Evolutionary conservation across 495 filamentous ascomycete species (phyloP).

Genomic region (Penicillium flavigenum): DNA sequence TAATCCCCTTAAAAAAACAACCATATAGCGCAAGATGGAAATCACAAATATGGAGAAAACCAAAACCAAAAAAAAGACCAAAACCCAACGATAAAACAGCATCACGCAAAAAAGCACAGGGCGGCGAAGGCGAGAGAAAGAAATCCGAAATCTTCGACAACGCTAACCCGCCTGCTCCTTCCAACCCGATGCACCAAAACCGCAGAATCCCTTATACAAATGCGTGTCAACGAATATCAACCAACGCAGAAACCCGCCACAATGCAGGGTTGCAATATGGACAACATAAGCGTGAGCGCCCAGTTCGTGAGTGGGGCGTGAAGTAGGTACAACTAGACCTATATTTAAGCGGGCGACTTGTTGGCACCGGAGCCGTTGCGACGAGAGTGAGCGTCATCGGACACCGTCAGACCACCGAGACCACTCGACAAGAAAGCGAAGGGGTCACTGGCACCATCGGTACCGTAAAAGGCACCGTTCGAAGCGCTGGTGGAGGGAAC

Average conservation of each 20-base stretch:
- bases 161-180: conserved; percentile 52
- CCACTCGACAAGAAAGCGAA: conserved; percentile 87
- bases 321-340: conserved; percentile 19
- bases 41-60: conserved; percentile 34
- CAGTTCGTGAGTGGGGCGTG: conserved; percentile 20
- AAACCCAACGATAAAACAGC: conserved; percentile 33
- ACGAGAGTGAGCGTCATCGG: conserved; percentile 71
- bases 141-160: conserved; percentile 39
- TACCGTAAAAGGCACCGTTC: conserved; percentile 57
- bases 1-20: conserved; percentile 26
- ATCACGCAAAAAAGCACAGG: conserved; percentile 29
- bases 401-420: conserved; percentile 76
- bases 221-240: conserved; percentile 60
- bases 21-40: conserved; percentile 41
- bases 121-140: conserved; percentile 35
- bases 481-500: conserved; percentile 50
- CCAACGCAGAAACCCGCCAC: conserved; percentile 58
- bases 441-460: conserved; percentile 69
- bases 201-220: conserved; percentile 52
- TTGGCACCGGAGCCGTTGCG: conserved; percentile 65
- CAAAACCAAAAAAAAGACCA: conserved; percentile 32
- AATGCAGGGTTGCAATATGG: conserved; percentile 42
- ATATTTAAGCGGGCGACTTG: conserved; percentile 50
- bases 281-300: conserved; percentile 38
- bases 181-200: conserved; percentile 53